phyloP scores from a whole-genome alignment of 352 stramenopile genomes.

The Phytophthora capsici region DNA sequence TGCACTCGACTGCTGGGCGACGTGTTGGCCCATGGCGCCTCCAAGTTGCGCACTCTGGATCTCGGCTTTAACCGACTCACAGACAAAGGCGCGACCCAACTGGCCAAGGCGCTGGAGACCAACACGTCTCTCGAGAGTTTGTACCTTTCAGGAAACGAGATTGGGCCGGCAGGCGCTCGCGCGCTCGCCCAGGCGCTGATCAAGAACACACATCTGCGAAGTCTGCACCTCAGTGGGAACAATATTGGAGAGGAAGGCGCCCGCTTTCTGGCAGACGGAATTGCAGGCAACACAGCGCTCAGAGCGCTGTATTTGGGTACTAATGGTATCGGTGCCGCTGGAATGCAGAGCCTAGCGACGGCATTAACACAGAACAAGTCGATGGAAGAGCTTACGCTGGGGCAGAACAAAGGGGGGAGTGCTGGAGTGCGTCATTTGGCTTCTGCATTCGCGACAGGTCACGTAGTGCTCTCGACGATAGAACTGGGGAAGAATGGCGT shows the following conservation, averaged over 20 bases:
- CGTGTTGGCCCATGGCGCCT: constrained; percentile 49
- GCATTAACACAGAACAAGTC: constrained; percentile 63
- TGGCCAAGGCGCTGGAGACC: constrained; percentile 62
- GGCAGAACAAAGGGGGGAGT: constrained; percentile 79
- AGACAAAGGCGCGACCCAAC: constrained; percentile 60
- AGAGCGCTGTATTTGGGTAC: constrained; percentile 79
- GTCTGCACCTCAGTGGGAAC: constrained; percentile 82
- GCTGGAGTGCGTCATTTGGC: constrained; percentile 65
- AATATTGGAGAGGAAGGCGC: constrained; percentile 84
- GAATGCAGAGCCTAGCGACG: constrained; percentile 64
- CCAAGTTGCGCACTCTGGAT: constrained; percentile 67
- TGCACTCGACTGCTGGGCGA: constrained; percentile 62
- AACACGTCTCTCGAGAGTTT: constrained; percentile 75
- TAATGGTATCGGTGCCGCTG: constrained; percentile 75
- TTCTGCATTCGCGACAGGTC: constrained; percentile 57
- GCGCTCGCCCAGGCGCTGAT: constrained; percentile 57
- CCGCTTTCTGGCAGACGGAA: constrained; percentile 50
- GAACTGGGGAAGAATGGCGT: constrained; percentile 85
- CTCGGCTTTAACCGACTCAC: constrained; percentile 85
- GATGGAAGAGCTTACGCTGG: constrained; percentile 76
- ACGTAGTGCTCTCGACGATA: constrained; percentile 65
- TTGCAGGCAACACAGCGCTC: constrained; percentile 59
- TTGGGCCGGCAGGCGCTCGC: constrained; percentile 58
- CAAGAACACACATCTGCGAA: constrained; percentile 64
- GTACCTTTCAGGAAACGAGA: constrained; percentile 86